Conservation (phyloP, 2,329 filamentous ascomycete genomes). For the Graphiopsis chlorocephala region DNA sequence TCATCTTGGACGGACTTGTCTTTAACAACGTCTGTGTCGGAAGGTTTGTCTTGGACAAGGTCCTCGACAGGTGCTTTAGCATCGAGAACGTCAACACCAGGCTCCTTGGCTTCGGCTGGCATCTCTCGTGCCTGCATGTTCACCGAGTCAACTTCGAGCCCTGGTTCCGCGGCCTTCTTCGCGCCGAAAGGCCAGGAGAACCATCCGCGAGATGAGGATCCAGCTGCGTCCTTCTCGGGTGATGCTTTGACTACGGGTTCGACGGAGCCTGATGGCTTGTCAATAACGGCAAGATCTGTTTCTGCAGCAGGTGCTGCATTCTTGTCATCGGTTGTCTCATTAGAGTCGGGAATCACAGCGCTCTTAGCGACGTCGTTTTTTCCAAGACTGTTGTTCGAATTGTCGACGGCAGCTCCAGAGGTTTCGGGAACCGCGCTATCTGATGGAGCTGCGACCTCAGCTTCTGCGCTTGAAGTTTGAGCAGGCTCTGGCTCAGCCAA, state of each 20-base stretch:
- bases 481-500: conserved; percentile 17
- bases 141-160: background rate
- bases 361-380: background rate
- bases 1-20: background rate
- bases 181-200: conserved; percentile 6
- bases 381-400: background rate
- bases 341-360: background rate
- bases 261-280: background rate
- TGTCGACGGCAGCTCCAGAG: background rate
- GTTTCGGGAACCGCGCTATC: background rate
- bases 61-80: background rate
- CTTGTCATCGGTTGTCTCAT: background rate
- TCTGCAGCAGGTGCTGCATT: background rate
- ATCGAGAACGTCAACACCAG: background rate
- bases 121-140: background rate
- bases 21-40: background rate
- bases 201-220: background rate
- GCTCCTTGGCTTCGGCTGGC: background rate
- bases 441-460: background rate
- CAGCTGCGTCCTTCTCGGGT: background rate
- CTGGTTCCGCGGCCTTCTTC: background rate
- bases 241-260: background rate
- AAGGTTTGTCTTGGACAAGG: background rate
- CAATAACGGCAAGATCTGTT: background rate
- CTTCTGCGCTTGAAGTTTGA: background rate